Conservation (phyloP, 441 rosid species). For the Euphorbia schlechtendalii region DNA sequence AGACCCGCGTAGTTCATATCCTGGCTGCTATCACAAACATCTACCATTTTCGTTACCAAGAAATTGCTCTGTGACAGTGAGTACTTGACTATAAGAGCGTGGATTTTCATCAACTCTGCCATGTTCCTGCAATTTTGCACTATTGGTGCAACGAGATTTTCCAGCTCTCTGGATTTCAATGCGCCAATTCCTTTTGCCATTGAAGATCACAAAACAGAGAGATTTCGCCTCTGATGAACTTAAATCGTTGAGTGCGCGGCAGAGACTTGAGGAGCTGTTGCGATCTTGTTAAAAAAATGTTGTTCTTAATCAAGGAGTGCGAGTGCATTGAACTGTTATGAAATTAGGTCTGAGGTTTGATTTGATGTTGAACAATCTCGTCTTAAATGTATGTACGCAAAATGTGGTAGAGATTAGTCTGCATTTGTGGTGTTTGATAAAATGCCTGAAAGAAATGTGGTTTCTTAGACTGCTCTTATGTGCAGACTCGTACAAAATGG, state of each 20-base stretch:
- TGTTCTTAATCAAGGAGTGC: conserved; percentile 53
- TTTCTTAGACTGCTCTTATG: conserved; percentile 90
- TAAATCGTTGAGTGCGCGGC: conserved; percentile 36
- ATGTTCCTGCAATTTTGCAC: conserved; percentile 29
- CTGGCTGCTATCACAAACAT: conserved; percentile 29
- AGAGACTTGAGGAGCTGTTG: conserved; percentile 47
- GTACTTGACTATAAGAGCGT: conserved; percentile 32
- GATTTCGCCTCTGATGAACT: background rate
- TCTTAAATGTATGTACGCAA: conserved; percentile 55
- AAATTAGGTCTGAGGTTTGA: conserved; percentile 40
- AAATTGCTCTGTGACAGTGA: conserved; percentile 49
- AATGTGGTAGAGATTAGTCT: conserved; percentile 38
- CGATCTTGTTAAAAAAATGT: conserved; percentile 49
- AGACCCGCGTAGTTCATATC: conserved; percentile 33
- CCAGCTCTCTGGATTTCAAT: conserved; percentile 32
- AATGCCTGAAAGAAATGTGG: conserved; percentile 77
- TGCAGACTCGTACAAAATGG: conserved; percentile 49
- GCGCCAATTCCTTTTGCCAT: conserved; percentile 20
- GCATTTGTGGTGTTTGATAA: conserved; percentile 64
- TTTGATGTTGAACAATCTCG: conserved; percentile 49
- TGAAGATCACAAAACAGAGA: background rate
- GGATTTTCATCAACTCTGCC: conserved; percentile 35
- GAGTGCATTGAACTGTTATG: conserved; percentile 48
- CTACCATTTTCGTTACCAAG: conserved; percentile 49
- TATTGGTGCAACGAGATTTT: conserved; percentile 36